Conservation (phyloP, 805 yeast genomes). For the Saccharomyces cerevisiae region DNA sequence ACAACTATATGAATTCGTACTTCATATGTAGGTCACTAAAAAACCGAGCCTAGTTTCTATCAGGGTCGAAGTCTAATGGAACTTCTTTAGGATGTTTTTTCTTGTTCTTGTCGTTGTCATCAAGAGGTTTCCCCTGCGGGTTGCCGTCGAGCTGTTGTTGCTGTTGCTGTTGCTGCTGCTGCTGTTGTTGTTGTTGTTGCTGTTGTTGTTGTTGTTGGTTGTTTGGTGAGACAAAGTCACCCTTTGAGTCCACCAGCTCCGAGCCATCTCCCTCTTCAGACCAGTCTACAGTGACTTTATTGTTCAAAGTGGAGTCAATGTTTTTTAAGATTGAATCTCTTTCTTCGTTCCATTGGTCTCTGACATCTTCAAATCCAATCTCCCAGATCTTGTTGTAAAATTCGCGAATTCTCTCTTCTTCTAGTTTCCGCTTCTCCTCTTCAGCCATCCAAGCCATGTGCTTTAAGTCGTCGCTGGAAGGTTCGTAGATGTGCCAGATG, state of each 20-base stretch:
- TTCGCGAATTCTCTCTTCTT: conserved; percentile 53
- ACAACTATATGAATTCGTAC: background rate
- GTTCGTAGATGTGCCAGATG: conserved; percentile 95
- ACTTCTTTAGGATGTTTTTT: conserved; percentile 16
- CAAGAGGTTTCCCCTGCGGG: conserved; percentile 3
- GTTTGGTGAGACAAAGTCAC: background rate
- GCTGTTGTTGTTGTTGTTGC: conserved; percentile 12
- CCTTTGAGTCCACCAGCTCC: conserved; percentile 40
- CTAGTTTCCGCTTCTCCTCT: conserved; percentile 59
- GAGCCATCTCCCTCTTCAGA: conserved; percentile 52
- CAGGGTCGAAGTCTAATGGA: conserved; percentile 23
- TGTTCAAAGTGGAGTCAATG: conserved; percentile 45
- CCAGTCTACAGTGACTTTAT: conserved; percentile 32
- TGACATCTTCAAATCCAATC: conserved; percentile 69
- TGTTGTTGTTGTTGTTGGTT: conserved; percentile 1
- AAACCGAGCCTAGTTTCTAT: conserved; percentile 5
- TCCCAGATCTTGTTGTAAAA: conserved; percentile 68
- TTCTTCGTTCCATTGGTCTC: conserved; percentile 65
- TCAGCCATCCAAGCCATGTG: conserved; percentile 86
- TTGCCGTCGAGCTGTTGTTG: conserved; percentile 8
- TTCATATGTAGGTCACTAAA: background rate
- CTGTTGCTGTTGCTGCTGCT: conserved; percentile 6
- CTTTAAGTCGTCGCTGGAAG: conserved; percentile 81
- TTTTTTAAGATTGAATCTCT: conserved; percentile 65
- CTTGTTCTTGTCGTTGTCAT: conserved; percentile 15